These are phyloP conservation scores for Candida caryicola DNA, from an alignment of 805 yeast species.

Conservation along the genomic window DNA sequence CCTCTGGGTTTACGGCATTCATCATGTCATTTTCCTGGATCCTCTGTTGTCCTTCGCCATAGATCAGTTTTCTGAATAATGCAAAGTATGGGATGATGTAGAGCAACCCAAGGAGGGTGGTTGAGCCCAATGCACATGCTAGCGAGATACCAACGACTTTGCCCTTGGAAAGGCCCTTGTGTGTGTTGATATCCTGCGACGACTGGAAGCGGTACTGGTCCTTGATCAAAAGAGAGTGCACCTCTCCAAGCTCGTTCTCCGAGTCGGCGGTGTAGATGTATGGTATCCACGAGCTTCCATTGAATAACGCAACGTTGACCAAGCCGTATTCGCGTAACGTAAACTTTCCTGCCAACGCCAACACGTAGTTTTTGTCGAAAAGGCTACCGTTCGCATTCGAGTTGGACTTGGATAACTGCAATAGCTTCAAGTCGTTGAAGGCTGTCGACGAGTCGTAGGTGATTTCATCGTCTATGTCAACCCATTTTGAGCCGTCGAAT, in stretches of 20 bases:
- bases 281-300: conserved; percentile 70
- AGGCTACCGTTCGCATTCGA: conserved; percentile 31
- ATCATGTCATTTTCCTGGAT: conserved; percentile 45
- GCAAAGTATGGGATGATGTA: conserved; percentile 39
- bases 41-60: conserved; percentile 25
- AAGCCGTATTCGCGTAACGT: conserved; percentile 49
- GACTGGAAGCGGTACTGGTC: conserved; percentile 36
- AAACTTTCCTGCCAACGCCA: conserved; percentile 60
- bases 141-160: conserved; percentile 45
- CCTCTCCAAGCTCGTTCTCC: conserved; percentile 22
- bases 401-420: conserved; percentile 33
- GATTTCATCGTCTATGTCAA: conserved; percentile 34
- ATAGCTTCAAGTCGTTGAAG: conserved; percentile 46
- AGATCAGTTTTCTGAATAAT: conserved; percentile 29
- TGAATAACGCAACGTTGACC: conserved; percentile 59
- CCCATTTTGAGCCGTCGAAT: conserved; percentile 51
- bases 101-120: conserved; percentile 38
- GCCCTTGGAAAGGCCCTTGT: conserved; percentile 30
- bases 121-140: conserved; percentile 46
- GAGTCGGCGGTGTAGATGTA: conserved; percentile 41
- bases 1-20: conserved; percentile 43
- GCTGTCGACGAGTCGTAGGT: conserved; percentile 25
- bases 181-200: conserved; percentile 27
- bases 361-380: conserved; percentile 42
- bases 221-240: conserved; percentile 32